Percentiles rank a stretch among this genome's conserved stretches.
Conservation (phyloP, 225 moss, liverwort and hornwort species). For the Climacium dendroides region DNA sequence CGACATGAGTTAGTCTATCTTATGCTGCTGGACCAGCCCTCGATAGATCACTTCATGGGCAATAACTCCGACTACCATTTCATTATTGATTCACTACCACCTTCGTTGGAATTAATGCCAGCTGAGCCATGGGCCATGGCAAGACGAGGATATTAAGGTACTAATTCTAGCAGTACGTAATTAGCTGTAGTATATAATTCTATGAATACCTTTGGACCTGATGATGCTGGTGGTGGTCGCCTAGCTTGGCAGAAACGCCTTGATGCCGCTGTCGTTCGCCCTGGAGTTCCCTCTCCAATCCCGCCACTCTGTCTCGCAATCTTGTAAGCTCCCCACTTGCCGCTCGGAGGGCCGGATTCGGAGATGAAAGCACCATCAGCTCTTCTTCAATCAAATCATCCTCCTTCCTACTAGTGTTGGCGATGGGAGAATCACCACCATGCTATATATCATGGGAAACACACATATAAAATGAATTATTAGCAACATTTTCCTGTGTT, state of each 20-base stretch:
- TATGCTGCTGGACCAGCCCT: background rate
- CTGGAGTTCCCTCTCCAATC: slow-evolving; percentile 53
- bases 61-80: background rate
- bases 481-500: background rate
- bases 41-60: background rate
- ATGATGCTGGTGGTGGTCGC: slow-evolving; percentile 41
- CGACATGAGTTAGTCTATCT: background rate
- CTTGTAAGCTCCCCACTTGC: slow-evolving; percentile 48
- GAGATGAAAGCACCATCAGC: slow-evolving; percentile 49
- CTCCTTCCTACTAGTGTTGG: slow-evolving; percentile 15
- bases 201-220: slow-evolving; percentile 33
- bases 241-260: slow-evolving; percentile 36
- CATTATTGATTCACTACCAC: background rate
- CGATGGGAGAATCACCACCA: slow-evolving; percentile 17
- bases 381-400: slow-evolving; percentile 61
- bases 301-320: slow-evolving; percentile 60
- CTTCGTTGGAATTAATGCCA: background rate
- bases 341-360: slow-evolving; percentile 45
- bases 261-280: slow-evolving; percentile 59
- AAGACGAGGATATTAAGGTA: background rate
- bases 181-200: background rate
- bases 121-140: background rate
- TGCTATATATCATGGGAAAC: background rate
- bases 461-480: background rate
- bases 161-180: background rate